Evolutionary conservation across 208 protist genomes (phyloP).

Genomic region (Leishmania major): DNA sequence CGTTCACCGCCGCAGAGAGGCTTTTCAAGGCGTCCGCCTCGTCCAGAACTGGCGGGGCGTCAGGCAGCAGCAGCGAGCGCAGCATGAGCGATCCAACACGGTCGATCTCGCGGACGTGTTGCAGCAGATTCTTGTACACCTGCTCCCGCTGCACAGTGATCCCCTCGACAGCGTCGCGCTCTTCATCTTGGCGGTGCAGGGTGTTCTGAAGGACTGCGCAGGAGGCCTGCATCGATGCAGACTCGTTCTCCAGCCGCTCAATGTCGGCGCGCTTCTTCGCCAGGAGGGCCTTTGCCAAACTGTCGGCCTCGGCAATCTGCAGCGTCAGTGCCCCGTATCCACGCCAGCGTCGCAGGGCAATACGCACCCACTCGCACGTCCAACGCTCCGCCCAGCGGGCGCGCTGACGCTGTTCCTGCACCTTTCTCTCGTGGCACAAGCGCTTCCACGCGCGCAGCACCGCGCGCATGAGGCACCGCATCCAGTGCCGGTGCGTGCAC

Average conservation of each 20-base stretch:
- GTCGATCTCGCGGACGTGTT: conserved; percentile 68
- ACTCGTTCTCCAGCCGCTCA: conserved; percentile 41
- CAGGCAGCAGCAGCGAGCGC: conserved; percentile 50
- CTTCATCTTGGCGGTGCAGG: conserved; percentile 41
- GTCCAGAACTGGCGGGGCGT: conserved; percentile 29
- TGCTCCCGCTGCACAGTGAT: conserved; percentile 42
- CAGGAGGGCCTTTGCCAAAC: conserved; percentile 44
- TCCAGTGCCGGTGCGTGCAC: conserved; percentile 55
- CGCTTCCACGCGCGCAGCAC: conserved; percentile 61
- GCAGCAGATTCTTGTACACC: conserved; percentile 50
- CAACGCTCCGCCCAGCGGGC: conserved; percentile 60
- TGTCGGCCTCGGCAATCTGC: conserved; percentile 45
- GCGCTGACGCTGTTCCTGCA: conserved; percentile 62
- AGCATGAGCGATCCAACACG: conserved; percentile 64
- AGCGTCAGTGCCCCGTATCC: conserved; percentile 51
- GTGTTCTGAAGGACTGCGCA: conserved; percentile 38
- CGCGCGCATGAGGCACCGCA: conserved; percentile 53
- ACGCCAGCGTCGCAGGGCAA: conserved; percentile 55
- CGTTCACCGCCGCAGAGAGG: not conserved
- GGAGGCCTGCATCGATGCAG: conserved; percentile 36
- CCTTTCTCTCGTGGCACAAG: conserved; percentile 50
- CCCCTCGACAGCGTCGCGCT: conserved; percentile 35
- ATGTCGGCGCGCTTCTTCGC: conserved; percentile 36
- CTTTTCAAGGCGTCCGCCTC: conserved; percentile 14
- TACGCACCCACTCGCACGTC: conserved; percentile 50